Conservation (phyloP, 441 rosid genomes). For the Mallotus repandus region DNA sequence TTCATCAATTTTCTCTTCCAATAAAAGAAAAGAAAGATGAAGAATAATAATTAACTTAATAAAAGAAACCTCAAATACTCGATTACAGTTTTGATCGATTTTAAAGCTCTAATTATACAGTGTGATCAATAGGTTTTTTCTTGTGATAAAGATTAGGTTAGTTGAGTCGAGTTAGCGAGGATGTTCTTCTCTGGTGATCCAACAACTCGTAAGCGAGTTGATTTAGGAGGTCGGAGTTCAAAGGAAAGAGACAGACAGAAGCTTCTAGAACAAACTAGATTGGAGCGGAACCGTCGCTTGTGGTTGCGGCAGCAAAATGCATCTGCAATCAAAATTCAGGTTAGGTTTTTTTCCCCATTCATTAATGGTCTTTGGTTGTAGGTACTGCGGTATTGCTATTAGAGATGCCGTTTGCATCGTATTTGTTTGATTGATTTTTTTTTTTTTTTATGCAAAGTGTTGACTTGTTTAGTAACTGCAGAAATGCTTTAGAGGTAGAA, state of each 20-base stretch:
- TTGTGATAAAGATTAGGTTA: neutral
- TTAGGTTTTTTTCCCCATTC: conserved; percentile 13
- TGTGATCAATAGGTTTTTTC: neutral
- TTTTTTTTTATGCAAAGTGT: neutral
- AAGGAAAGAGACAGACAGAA: conserved; percentile 95
- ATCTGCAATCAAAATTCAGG: conserved; percentile 88
- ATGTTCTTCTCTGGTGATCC: conserved; percentile 98
- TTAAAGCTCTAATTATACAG: neutral
- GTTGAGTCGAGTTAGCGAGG: conserved; percentile 2
- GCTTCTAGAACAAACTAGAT: conserved; percentile 90
- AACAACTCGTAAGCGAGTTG: conserved; percentile 89
- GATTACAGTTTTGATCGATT: neutral
- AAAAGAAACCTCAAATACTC: too few species aligned
- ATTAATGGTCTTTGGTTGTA: neutral
- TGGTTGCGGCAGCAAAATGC: conserved; percentile 71
- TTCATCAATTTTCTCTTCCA: neutral
- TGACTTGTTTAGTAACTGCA: conserved; percentile 34
- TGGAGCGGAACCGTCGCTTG: conserved; percentile 86
- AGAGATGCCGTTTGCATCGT: neutral
- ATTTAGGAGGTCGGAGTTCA: conserved; percentile 94
- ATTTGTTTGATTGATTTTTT: neutral
- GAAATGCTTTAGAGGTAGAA: conserved; percentile 98
- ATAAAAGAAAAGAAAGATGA: neutral
- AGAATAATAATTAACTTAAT: neutral
- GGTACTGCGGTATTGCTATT: neutral